Evolutionary conservation across 768 basidiomycete genomes (phyloP).

Genomic region (Leccinum aurantiacum): DNA sequence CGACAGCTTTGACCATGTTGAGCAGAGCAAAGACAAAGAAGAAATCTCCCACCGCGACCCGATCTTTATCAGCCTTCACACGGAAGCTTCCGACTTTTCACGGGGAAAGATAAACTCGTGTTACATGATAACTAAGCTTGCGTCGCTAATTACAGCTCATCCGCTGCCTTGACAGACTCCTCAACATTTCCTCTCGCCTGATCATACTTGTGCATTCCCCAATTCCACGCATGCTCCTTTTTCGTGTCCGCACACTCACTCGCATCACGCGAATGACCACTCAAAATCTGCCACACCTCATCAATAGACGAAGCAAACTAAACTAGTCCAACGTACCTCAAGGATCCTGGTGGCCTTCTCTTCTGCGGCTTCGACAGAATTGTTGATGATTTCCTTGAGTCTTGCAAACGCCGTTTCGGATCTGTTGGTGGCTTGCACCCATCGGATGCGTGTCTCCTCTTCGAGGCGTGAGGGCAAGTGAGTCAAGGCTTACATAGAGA

Average conservation of each 20-base stretch:
- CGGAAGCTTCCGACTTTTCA: conserved; percentile 17
- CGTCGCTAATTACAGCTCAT: conserved; percentile 20
- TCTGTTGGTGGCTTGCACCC: conserved; percentile 61
- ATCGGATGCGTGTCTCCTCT: conserved; percentile 81
- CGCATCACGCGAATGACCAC: conserved; percentile 34
- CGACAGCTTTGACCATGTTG: conserved; percentile 70
- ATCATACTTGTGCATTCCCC: conserved; percentile 29
- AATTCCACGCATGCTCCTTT: conserved; percentile 9
- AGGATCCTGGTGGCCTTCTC: conserved; percentile 61
- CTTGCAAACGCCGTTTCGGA: conserved; percentile 57
- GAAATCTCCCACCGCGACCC: not conserved
- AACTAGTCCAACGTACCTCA: conserved; percentile 23
- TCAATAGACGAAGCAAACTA: not conserved
- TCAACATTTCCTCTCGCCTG: conserved; percentile 26
- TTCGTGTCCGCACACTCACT: conserved; percentile 23
- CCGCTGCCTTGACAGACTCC: conserved; percentile 22
- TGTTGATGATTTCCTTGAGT: conserved; percentile 66
- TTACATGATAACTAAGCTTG: too few species aligned
- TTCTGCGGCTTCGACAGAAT: conserved; percentile 71
- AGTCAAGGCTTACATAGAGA: too few species aligned
- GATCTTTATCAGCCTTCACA: conserved; percentile 19
- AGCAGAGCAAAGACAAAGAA: not conserved
- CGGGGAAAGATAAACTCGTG: not conserved
- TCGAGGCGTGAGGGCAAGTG: not conserved
- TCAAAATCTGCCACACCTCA: conserved; percentile 35